Evolutionary conservation across 202 grass and related monocot species (phyloP), one percentile per base, ranked within the genome.

Genomic region (Digitaria exilis): DNA sequence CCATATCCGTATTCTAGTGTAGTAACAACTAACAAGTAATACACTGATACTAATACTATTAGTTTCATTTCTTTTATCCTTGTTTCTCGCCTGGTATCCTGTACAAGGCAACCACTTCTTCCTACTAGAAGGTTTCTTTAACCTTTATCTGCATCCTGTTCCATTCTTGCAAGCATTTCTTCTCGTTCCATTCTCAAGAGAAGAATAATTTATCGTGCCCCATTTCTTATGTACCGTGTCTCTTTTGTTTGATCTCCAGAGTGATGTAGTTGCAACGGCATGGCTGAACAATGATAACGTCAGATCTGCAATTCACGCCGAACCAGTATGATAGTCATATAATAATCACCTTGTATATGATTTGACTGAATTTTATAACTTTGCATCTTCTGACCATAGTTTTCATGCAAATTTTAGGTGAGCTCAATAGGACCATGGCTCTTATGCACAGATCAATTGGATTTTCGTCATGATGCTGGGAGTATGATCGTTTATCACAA

Each of bases 401-500:
- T n/a, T 14, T 41, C 42, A 31, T 69, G 26, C 24, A 66, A n/a
- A 75, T 87, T 71, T n/a, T 81, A 98, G 96, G 89, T 60, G 80
- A 88, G 65, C 43, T 83, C 68, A 67, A 86, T 92, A 45, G 95
- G 92, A 6, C 76, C 56, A 5, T 96, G 93, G 96, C 60, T 85
- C 26, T 5, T 98, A 67, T 94, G 89, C 70, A 90, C 96, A 21
- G 16, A 67, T 71, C 62, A 49, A 43, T 34, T 98, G 50, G 2
- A 71, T 28, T 98, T 90, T 50, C 0, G 19, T 58, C 89, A 91
- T 50, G 96, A 98, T 74, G 93, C 96, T 65, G 96, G 96, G 43
- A 98, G 91, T 81, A 98, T 98, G 96, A 89, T 98, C 52, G 37
- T 37, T 68, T 98, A 96, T 84, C 96, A 98, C 87, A 96, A 77